Base-by-base conservation (phyloP, 345 rosid genomes). In the Turnera subulata region DNA sequence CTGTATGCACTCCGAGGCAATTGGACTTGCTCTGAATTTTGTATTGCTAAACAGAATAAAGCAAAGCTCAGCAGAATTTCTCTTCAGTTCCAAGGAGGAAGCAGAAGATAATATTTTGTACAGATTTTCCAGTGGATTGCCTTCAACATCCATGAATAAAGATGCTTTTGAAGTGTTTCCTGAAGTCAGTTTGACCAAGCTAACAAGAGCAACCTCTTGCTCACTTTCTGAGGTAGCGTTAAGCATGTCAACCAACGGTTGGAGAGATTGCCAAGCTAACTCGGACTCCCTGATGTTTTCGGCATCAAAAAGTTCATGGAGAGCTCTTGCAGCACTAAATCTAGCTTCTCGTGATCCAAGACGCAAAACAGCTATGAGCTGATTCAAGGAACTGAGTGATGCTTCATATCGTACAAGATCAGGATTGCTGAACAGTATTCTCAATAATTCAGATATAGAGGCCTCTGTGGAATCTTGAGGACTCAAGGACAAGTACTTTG, bases 381-480 rank as follows among this genome's bases (percentile, higher is more conserved):
- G 97, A 66, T 75, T 85, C 81, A 85, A 64, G 46, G 91, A 82
- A 73, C 84, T 82, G 55, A 84, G 62, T 11, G 89, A 80, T 55
- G 83, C 78, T 64, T 82, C 88, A 64, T 79, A 74, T 70, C 77
- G 81, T 62, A 84, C 75, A 52, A 88, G 69, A 53, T 91, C 96
- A 57, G 77, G 74, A 74, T 83, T 81, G 67, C 80, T 84, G 73
- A 79, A 91, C 49, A 91, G 61, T 50, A 85, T 78, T 51, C 91
- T 77, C 58, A 91, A 70, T 53, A 91, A 67, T 62, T 91, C 94
- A 55, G 84, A 60, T 78, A 85, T 80, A 26, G 82, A 52, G 53
- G 80, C 82, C 76, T 88, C 97, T 6, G 84, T 85, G 44, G 89
- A 80, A 76, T 91, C 94, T 65, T 81, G 89, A 59, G 96, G 90